These are phyloP conservation scores for Citropsis articulata DNA, from an alignment of 345 rosid genomes.

Conservation along the genomic window DNA sequence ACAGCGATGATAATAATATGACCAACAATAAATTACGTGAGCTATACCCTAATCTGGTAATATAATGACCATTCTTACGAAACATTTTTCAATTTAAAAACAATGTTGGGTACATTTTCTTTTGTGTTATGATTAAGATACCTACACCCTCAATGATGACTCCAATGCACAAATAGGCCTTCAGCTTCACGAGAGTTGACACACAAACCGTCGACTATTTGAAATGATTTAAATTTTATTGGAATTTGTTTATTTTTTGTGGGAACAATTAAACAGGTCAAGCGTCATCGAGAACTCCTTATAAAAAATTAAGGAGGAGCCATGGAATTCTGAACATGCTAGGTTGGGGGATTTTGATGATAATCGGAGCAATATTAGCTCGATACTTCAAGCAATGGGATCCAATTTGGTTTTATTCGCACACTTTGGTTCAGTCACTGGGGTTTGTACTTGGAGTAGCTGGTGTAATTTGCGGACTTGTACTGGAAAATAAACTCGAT, in stretches of 20 bases:
- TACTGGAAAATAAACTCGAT: constrained; percentile 41
- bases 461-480: constrained; percentile 62
- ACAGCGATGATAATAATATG: not conserved
- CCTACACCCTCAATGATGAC: not conserved
- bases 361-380: constrained; percentile 63
- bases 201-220: no score
- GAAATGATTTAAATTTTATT: not conserved
- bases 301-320: constrained; percentile 45
- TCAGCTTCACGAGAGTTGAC: not conserved
- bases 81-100: no score
- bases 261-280: constrained; percentile 30
- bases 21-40: no score
- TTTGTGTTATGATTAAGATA: no score
- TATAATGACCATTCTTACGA: not conserved
- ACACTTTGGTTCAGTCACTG: constrained; percentile 40
- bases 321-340: constrained; percentile 76
- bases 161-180: not conserved
- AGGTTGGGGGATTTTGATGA: constrained; percentile 72
- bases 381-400: constrained; percentile 61
- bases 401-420: constrained; percentile 72
- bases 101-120: not conserved
- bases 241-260: not conserved
- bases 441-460: constrained; percentile 54
- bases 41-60: no score
- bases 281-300: constrained; percentile 19